Conservation (phyloP, 345 rosid species). For the Linum tenue region DNA sequence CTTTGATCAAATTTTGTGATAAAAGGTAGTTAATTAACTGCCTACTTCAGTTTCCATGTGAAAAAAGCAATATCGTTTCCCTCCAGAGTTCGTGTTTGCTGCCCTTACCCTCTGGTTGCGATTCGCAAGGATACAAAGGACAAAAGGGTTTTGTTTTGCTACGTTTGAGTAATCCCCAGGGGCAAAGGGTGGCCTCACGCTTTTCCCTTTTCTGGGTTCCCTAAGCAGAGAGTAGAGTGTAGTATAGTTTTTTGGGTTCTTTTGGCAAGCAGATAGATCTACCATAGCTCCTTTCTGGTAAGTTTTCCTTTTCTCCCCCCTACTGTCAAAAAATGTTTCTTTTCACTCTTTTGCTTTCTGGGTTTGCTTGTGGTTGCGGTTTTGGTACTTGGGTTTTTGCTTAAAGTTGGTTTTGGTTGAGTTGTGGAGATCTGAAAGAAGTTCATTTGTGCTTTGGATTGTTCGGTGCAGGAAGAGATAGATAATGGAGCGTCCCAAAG, state of each 20-base stretch:
- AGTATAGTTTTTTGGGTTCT: conserved; percentile 26
- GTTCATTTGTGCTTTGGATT: not conserved
- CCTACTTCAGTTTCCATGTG: too few relatives aligned
- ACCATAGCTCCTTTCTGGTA: conserved; percentile 10
- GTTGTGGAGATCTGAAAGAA: conserved; percentile 22
- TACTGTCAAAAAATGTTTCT: not conserved
- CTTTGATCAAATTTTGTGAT: conserved; percentile 18
- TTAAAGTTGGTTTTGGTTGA: conserved; percentile 32
- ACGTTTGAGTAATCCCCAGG: not conserved
- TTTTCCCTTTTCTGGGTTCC: conserved; percentile 1
- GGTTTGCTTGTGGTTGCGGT: not conserved
- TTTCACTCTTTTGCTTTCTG: conserved; percentile 12
- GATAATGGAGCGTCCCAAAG: conserved; percentile 77
- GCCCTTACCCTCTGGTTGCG: too few relatives aligned
- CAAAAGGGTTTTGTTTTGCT: not conserved
- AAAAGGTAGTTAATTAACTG: too few relatives aligned
- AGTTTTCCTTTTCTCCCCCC: conserved; percentile 16
- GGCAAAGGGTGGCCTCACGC: not conserved
- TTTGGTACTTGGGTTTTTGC: conserved; percentile 37
- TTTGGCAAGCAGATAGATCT: not conserved
- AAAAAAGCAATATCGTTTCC: too few relatives aligned
- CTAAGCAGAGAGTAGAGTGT: conserved; percentile 1
- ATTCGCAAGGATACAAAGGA: not conserved
- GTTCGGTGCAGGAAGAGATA: not conserved
- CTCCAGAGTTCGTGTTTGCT: conserved; percentile 23